These are phyloP conservation scores for Gentiana macrophylla DNA, from an alignment of 257 asterid species.

Conservation along the genomic window DNA sequence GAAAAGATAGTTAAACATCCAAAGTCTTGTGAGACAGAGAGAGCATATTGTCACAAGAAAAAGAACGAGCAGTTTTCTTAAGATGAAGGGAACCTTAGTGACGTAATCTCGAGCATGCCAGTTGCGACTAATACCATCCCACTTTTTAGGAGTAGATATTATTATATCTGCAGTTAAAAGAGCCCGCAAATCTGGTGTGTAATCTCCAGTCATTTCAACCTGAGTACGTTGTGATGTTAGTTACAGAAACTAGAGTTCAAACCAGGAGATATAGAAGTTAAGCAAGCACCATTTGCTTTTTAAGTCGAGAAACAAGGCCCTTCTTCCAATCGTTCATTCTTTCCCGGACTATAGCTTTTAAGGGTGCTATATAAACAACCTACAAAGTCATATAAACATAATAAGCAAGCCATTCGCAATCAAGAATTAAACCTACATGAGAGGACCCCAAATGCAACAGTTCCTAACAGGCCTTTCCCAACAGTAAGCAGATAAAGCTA, in stretches of 20 bases:
- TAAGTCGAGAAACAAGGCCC: constrained; percentile 78
- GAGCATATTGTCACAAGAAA: background rate
- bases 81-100: constrained; percentile 42
- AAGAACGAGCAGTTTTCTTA: background rate
- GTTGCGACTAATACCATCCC: constrained; percentile 99
- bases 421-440: background rate
- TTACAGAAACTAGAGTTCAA: background rate
- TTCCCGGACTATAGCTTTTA: constrained; percentile 98
- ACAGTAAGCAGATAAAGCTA: no score
- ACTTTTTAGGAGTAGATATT: constrained; percentile 94
- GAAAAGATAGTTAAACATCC: background rate
- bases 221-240: constrained; percentile 28
- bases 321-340: constrained; percentile 97
- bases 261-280: background rate
- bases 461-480: background rate
- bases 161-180: constrained; percentile 84
- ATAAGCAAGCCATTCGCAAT: background rate
- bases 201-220: constrained; percentile 99
- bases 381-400: constrained; percentile 24
- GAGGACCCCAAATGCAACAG: background rate
- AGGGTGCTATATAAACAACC: constrained; percentile 93
- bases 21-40: background rate
- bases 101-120: constrained; percentile 96
- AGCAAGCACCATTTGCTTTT: constrained; percentile 71
- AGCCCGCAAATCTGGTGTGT: constrained; percentile 83